phyloP scores from a whole-genome alignment of 371 early-diverging fungal species.

The Saksenaea vasiformis region DNA sequence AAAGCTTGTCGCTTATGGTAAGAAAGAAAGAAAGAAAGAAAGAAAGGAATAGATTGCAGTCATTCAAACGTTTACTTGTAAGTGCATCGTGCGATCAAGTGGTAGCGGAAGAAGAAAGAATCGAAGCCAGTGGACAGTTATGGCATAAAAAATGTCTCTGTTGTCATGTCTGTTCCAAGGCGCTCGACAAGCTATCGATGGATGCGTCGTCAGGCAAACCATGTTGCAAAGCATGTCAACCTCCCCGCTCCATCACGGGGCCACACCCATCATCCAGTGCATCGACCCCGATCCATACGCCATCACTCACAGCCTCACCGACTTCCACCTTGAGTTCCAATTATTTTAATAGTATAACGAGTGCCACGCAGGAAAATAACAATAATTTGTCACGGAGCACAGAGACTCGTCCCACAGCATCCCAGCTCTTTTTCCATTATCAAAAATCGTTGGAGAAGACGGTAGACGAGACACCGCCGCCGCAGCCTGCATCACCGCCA shows the following conservation, averaged over 20 bases:
- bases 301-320: neutral
- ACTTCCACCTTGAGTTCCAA: neutral
- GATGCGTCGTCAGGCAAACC: constrained; percentile 61
- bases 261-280: neutral
- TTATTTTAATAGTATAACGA: neutral
- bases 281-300: neutral
- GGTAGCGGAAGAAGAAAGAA: constrained; percentile 30
- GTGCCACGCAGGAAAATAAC: constrained; percentile 10
- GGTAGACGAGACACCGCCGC: neutral
- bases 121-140: constrained; percentile 33
- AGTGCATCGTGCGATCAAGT: constrained; percentile 47
- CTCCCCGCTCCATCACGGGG: neutral
- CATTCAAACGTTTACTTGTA: neutral
- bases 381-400: neutral
- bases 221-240: constrained; percentile 62
- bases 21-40: neutral
- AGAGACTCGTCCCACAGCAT: neutral
- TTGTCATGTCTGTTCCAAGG: constrained; percentile 38
- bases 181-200: constrained; percentile 47
- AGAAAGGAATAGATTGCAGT: neutral
- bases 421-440: constrained; percentile 11
- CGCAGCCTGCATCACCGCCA: constrained; percentile 10
- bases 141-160: constrained; percentile 60
- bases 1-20: neutral
- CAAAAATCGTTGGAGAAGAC: neutral